These are phyloP conservation scores for Bolboschoenus planiculmis DNA, from an alignment of 176 grass and related monocot species.

Conservation along the genomic window DNA sequence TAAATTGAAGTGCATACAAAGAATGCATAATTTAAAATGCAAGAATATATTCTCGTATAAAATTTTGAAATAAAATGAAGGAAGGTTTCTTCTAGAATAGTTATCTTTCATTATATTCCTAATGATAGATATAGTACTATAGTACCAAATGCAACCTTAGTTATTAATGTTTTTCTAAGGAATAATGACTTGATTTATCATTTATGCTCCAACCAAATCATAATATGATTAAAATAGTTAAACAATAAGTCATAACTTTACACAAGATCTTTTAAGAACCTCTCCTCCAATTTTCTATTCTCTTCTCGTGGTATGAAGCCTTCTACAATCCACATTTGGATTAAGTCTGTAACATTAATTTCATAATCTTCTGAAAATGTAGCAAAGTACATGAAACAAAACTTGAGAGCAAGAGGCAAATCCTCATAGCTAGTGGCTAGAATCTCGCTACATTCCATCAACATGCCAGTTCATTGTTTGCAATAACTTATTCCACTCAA, in stretches of 20 bases:
- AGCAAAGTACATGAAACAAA: constrained; percentile 13
- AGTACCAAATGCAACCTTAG: no score
- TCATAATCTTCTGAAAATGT: constrained; percentile 3
- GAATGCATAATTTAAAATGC: no score
- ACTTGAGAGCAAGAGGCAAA: neutral
- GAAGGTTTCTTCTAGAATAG: no score
- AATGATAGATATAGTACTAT: no score
- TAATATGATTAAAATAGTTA: neutral
- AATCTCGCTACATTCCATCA: neutral
- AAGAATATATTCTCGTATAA: no score
- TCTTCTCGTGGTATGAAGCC: neutral
- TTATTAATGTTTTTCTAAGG: no score
- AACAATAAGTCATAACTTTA: neutral
- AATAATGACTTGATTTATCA: no score
- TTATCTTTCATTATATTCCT: no score
- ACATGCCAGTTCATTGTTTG: neutral
- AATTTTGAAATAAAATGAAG: no score
- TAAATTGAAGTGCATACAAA: no score
- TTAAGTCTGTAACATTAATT: neutral
- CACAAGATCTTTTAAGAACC: neutral
- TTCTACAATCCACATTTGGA: neutral
- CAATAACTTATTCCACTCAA: neutral
- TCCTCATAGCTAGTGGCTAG: constrained; percentile 6
- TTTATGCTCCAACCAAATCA: no score
- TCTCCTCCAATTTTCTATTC: neutral